Evolutionary conservation across 768 basidiomycete genomes (phyloP).

Genomic region (Glaciozyma martinii): DNA sequence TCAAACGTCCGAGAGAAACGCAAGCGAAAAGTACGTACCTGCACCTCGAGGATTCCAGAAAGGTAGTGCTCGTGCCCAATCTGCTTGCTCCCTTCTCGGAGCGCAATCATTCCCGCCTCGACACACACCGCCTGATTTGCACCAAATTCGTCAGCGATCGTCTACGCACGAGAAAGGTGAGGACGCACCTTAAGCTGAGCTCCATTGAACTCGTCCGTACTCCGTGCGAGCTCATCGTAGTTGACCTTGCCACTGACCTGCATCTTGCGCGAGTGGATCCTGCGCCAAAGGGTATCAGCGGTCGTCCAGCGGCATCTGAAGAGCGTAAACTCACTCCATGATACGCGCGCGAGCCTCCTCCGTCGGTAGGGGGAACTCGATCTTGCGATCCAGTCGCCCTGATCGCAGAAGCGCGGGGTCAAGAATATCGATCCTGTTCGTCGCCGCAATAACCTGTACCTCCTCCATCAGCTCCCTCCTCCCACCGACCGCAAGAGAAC

Average conservation of each 20-base stretch:
- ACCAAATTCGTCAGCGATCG: neutral
- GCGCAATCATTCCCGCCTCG: slow-evolving; percentile 97
- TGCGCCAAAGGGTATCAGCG: neutral
- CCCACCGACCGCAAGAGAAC: slow-evolving; percentile 29
- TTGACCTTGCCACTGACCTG: slow-evolving; percentile 77
- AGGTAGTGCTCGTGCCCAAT: slow-evolving; percentile 86
- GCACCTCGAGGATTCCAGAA: slow-evolving; percentile 79
- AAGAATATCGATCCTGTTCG: slow-evolving; percentile 96
- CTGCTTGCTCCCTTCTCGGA: slow-evolving; percentile 82
- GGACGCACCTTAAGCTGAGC: slow-evolving; percentile 49
- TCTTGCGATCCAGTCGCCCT: slow-evolving; percentile 93
- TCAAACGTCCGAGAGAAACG: neutral
- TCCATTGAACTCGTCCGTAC: slow-evolving; percentile 98
- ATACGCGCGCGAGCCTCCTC: slow-evolving; percentile 94
- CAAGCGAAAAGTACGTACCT: slow-evolving; percentile 32
- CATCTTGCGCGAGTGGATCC: slow-evolving; percentile 95
- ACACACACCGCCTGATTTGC: slow-evolving; percentile 82
- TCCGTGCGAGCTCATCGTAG: slow-evolving; percentile 90
- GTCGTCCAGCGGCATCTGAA: no score
- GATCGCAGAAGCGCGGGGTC: slow-evolving; percentile 97
- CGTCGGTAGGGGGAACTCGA: slow-evolving; percentile 94
- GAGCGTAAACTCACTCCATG: slow-evolving; percentile 48
- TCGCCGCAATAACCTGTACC: slow-evolving; percentile 89
- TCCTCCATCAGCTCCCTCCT: neutral
- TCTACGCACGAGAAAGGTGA: no score